Percentiles rank a stretch among this genome's conserved stretches.
Evolutionary conservation across 2,329 filamentous ascomycete species (phyloP).

Genomic region (Phaeosphaeria sp.): DNA sequence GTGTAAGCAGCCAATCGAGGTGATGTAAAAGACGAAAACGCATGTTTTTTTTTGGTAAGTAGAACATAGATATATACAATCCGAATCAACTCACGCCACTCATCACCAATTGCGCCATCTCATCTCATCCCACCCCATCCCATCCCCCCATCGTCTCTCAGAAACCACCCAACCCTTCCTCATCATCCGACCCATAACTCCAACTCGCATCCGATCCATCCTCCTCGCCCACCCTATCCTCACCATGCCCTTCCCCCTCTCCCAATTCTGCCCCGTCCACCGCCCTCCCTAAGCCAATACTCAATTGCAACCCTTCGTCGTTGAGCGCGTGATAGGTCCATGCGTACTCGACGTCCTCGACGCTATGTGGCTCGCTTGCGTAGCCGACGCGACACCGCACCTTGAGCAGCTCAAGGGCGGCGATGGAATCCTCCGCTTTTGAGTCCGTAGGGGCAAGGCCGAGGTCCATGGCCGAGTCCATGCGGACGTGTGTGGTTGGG

Average conservation of each 20-base stretch:
- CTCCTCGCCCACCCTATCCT: too few species aligned
- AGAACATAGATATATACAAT: too few species aligned
- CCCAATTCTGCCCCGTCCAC: constrained; percentile 19
- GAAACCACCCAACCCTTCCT: neutral
- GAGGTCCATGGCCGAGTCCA: constrained; percentile 26
- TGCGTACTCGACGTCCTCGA: constrained; percentile 34
- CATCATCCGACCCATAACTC: neutral
- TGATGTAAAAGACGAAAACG: too few species aligned
- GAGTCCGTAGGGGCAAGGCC: constrained; percentile 10
- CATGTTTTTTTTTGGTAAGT: too few species aligned
- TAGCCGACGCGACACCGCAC: constrained; percentile 33
- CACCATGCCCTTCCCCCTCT: constrained; percentile 8
- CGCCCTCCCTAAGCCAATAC: constrained; percentile 34
- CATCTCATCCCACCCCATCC: too few species aligned
- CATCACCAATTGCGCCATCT: too few species aligned
- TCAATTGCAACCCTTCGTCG: constrained; percentile 28
- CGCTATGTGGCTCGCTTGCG: constrained; percentile 30
- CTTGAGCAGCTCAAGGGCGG: constrained; percentile 32
- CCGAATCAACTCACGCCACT: too few species aligned
- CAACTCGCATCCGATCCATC: neutral
- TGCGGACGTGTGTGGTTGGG: too few species aligned
- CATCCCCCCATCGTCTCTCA: too few species aligned
- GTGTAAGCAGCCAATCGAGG: too few species aligned
- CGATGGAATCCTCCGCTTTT: constrained; percentile 15
- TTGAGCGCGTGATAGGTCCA: constrained; percentile 36